Conservation (phyloP, 768 basidiomycete species). For the Phanerochaete carnosa region DNA sequence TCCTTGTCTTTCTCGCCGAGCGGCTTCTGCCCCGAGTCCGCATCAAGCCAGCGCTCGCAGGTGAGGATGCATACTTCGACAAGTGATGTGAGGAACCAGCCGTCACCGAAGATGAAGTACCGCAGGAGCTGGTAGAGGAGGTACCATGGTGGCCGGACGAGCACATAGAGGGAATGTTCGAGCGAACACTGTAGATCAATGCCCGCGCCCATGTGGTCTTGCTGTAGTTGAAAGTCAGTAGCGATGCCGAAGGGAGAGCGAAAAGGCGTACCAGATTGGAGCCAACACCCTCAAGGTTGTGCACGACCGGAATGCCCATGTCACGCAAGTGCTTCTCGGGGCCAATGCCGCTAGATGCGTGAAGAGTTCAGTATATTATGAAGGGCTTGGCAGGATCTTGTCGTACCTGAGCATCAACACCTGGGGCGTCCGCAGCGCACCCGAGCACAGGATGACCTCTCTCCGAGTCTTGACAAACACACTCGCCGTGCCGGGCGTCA, state of each 20-base stretch:
- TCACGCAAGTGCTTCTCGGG: neutral
- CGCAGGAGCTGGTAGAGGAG: neutral
- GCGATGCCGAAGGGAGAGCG: too few relatives aligned
- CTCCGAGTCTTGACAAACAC: neutral
- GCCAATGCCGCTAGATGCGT: neutral
- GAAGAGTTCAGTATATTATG: neutral
- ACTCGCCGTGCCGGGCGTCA: neutral
- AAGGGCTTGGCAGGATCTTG: too few relatives aligned
- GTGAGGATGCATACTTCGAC: neutral
- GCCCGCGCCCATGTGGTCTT: slow-evolving; percentile 2
- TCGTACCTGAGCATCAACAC: slow-evolving; percentile 3
- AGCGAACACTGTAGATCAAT: neutral
- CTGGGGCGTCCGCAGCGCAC: neutral
- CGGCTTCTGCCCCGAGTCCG: neutral
- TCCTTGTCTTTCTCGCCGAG: neutral
- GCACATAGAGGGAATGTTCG: neutral
- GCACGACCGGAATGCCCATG: neutral
- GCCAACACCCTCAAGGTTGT: slow-evolving; percentile 1
- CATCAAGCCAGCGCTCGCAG: neutral
- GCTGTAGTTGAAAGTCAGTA: neutral
- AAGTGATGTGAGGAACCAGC: neutral
- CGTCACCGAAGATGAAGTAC: neutral
- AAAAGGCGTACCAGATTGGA: neutral
- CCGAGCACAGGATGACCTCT: neutral
- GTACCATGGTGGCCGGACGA: neutral